A percentile compares a stretch with the other conserved stretches of the same genome.
phyloP scores from a whole-genome alignment of 2,329 filamentous ascomycete genomes.

The Fusarium hostae region DNA sequence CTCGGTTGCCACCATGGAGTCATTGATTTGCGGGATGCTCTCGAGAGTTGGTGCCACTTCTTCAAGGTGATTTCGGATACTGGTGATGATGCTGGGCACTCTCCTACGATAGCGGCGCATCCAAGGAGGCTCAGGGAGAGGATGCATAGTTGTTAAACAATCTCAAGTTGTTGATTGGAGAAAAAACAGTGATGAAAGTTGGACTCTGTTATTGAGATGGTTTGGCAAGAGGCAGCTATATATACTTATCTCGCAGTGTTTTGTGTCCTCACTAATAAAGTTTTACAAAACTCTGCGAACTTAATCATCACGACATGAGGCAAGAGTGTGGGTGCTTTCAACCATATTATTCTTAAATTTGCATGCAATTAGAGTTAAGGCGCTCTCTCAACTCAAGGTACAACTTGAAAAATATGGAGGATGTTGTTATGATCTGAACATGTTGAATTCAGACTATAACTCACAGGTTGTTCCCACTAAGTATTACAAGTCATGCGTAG shows the following conservation, averaged over 20 bases:
- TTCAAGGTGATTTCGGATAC: not conserved
- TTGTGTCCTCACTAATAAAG: not conserved
- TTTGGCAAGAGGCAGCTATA: not conserved
- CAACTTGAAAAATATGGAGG: not conserved
- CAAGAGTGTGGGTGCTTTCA: not conserved
- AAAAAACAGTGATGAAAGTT: not conserved
- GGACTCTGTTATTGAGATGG: not conserved
- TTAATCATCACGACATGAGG: not conserved
- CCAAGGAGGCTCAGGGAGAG: not conserved
- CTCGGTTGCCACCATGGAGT: not conserved
- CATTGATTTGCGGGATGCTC: slow-evolving; percentile 9
- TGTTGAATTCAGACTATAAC: not conserved
- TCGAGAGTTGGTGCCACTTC: slow-evolving; percentile 13
- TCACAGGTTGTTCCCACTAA: too few relatives aligned
- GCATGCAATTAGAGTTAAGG: not conserved
- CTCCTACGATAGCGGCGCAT: not conserved
- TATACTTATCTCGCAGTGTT: not conserved
- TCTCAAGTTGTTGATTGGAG: not conserved
- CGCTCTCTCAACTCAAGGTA: not conserved
- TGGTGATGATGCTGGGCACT: slow-evolving; percentile 11
- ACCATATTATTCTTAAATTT: not conserved
- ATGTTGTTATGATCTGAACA: not conserved
- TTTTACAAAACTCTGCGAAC: not conserved
- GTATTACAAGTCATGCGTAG: not conserved
- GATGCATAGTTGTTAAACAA: not conserved